These are phyloP conservation scores for Leishmania lainsoni DNA, from an alignment of 208 protist genomes.

Conservation along the genomic window DNA sequence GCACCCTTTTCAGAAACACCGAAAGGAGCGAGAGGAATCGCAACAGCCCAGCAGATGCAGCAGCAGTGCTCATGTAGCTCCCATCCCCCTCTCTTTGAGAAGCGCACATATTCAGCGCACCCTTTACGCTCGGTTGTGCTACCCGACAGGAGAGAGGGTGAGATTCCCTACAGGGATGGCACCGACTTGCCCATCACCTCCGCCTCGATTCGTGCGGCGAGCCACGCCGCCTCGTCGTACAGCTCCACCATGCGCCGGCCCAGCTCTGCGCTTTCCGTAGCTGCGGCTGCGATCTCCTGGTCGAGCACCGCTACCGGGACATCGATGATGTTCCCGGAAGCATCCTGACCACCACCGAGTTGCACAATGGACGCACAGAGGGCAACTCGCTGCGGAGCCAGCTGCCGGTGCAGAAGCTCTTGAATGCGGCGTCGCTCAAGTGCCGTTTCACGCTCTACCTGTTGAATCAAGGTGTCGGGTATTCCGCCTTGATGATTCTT, in stretches of 20 bases:
- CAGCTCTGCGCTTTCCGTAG: conserved; percentile 52
- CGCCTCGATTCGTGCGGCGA: conserved; percentile 50
- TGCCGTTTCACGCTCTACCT: conserved; percentile 63
- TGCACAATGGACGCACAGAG: conserved; percentile 47
- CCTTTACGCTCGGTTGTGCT: not conserved
- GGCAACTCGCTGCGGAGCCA: conserved; percentile 39
- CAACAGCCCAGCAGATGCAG: not conserved
- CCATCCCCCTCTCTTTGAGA: not conserved
- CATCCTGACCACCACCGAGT: conserved; percentile 53
- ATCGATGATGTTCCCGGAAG: conserved; percentile 47
- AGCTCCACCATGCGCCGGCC: conserved; percentile 61
- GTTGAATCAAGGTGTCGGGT: conserved; percentile 72
- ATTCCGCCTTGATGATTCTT: conserved; percentile 11
- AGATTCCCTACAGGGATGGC: conserved; percentile 35
- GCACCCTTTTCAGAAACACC: not conserved
- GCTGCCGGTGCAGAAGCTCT: conserved; percentile 21
- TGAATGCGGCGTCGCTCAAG: conserved; percentile 58
- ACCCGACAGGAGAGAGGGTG: not conserved
- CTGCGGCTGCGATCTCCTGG: conserved; percentile 54
- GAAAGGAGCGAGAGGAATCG: not conserved
- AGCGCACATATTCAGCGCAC: not conserved
- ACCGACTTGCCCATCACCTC: conserved; percentile 51
- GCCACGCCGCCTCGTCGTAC: conserved; percentile 71
- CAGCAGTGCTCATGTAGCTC: not conserved
- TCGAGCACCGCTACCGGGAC: conserved; percentile 62